phyloP scores from a whole-genome alignment of 1,139 yeast genomes.

The Pichia sp. region DNA sequence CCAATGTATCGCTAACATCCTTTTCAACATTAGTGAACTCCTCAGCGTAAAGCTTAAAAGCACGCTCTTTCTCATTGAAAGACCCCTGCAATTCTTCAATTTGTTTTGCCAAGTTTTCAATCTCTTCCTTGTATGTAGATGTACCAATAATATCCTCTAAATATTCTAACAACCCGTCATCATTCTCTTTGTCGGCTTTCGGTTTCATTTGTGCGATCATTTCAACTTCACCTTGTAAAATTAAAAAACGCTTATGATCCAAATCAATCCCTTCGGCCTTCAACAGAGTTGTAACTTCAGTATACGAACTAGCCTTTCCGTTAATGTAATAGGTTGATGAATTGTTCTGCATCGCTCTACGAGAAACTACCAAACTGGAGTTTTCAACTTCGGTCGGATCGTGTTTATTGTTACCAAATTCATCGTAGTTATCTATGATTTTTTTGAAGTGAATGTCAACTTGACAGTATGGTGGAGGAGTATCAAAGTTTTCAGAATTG shows the following conservation, averaged over 20 bases:
- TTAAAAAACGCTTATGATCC: slow-evolving; percentile 89
- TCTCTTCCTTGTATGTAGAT: slow-evolving; percentile 66
- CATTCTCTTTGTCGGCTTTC: slow-evolving; percentile 86
- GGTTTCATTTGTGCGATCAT: slow-evolving; percentile 98
- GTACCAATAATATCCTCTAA: slow-evolving; percentile 97
- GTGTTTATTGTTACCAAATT: slow-evolving; percentile 26
- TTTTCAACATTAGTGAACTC: slow-evolving; percentile 67
- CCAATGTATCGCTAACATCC: slow-evolving; percentile 62
- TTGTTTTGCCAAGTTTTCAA: slow-evolving; percentile 55
- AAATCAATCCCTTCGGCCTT: slow-evolving; percentile 86
- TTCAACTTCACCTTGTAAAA: slow-evolving; percentile 97
- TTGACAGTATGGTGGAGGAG: slow-evolving; percentile 54
- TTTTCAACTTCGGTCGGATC: slow-evolving; percentile 39
- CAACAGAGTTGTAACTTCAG: slow-evolving; percentile 70
- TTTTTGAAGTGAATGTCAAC: slow-evolving; percentile 90
- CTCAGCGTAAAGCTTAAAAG: slow-evolving; percentile 72
- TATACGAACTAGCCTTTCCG: slow-evolving; percentile 59
- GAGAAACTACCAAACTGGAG: slow-evolving; percentile 61
- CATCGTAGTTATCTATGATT: slow-evolving; percentile 55
- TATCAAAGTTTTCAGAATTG: slow-evolving; percentile 58
- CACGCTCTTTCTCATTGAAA: slow-evolving; percentile 72
- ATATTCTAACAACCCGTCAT: slow-evolving; percentile 90
- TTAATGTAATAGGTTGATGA: slow-evolving; percentile 75
- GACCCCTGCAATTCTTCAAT: slow-evolving; percentile 57
- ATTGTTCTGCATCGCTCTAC: slow-evolving; percentile 73